phyloP scores from a whole-genome alignment of 2,329 filamentous ascomycete species.

The Sporothrix pallida region DNA sequence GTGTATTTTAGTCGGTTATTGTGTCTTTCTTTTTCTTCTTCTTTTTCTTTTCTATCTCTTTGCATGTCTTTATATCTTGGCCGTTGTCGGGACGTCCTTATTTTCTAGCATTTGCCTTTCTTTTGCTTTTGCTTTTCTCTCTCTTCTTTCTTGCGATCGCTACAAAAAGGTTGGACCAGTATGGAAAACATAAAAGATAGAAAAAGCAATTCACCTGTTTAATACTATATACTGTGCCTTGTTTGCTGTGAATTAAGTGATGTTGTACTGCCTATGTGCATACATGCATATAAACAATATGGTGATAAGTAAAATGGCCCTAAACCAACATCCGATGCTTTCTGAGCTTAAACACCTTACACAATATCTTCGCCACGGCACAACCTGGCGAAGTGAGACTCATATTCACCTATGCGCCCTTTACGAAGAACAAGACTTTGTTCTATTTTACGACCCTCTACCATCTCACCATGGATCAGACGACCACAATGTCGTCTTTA shows the following conservation, averaged over 20 bases:
- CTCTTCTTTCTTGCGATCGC: not conserved
- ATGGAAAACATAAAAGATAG: slow-evolving; percentile 11
- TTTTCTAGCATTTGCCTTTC: not conserved
- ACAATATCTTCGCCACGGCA: not conserved
- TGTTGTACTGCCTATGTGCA: not conserved
- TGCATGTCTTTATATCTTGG: slow-evolving; percentile 8
- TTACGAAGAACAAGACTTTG: not conserved
- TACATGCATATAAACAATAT: slow-evolving; percentile 20
- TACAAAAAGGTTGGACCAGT: slow-evolving; percentile 17
- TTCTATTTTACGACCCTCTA: not conserved
- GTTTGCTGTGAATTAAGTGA: not conserved
- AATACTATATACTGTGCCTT: not conserved
- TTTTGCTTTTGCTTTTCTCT: not conserved
- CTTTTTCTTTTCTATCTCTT: not conserved
- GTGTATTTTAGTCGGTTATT: not conserved
- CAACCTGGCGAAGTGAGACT: not conserved
- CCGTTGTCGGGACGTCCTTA: not conserved
- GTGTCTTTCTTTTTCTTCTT: not conserved
- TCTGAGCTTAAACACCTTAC: not conserved
- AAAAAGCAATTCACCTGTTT: slow-evolving; percentile 7
- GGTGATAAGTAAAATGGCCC: not conserved
- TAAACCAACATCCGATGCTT: not conserved
- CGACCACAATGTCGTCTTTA: not conserved
- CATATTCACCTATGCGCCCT: not conserved
- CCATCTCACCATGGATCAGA: not conserved